Percentiles rank a stretch among this genome's conserved stretches.
Evolutionary conservation across 805 yeast species (phyloP).

Genomic region (Zygotorulaspora florentina): DNA sequence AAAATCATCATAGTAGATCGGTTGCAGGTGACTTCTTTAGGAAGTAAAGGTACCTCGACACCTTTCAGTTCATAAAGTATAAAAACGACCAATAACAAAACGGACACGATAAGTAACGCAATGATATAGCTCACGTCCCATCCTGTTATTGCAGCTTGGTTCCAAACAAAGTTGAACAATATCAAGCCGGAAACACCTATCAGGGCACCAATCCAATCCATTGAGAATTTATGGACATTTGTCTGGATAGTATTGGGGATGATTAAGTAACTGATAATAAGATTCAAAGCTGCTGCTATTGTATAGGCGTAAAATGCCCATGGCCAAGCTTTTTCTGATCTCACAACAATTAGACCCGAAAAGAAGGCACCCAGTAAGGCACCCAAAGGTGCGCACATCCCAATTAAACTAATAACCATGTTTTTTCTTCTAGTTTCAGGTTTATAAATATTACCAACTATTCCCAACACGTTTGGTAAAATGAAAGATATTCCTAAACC

Average conservation of each 20-base stretch:
- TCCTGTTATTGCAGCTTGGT: slow-evolving; percentile 70
- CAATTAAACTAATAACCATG: slow-evolving; percentile 50
- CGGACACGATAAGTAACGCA: slow-evolving; percentile 50
- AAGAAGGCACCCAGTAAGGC: slow-evolving; percentile 51
- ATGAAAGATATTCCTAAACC: slow-evolving; percentile 60
- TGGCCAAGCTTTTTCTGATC: slow-evolving; percentile 21
- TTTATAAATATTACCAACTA: slow-evolving; percentile 45
- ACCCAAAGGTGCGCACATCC: slow-evolving; percentile 60
- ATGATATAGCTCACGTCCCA: slow-evolving; percentile 60
- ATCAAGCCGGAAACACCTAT: slow-evolving; percentile 59
- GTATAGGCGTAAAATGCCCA: slow-evolving; percentile 32
- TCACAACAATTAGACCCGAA: slow-evolving; percentile 43
- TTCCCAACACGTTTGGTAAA: slow-evolving; percentile 57
- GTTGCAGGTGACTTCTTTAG: slow-evolving; percentile 43
- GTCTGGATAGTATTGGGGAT: slow-evolving; percentile 32
- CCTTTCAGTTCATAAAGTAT: slow-evolving; percentile 45
- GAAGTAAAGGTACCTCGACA: slow-evolving; percentile 51
- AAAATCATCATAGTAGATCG: slow-evolving; percentile 46
- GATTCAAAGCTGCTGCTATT: slow-evolving; percentile 18
- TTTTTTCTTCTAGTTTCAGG: slow-evolving; percentile 44
- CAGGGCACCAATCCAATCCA: slow-evolving; percentile 52
- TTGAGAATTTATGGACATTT: slow-evolving; percentile 25
- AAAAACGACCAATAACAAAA: slow-evolving; percentile 42
- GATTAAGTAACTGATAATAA: slow-evolving; percentile 18
- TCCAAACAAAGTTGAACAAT: slow-evolving; percentile 64